phyloP scores from a whole-genome alignment of 768 basidiomycete species.

The Lentinus brumalis region DNA sequence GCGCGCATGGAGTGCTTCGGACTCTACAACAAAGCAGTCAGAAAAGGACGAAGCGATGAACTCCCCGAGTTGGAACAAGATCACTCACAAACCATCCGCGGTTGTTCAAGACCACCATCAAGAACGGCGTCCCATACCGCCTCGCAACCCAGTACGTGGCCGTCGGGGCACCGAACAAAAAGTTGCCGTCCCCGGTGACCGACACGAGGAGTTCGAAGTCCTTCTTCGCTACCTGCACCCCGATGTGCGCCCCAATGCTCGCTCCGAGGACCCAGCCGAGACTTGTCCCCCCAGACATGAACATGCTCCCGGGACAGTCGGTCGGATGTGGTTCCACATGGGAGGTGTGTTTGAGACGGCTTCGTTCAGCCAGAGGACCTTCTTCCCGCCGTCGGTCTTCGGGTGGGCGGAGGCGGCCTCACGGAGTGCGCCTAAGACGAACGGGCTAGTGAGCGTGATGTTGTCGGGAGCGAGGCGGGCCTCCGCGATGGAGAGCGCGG shows the following conservation, averaged over 20 bases:
- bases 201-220: conserved; percentile 54
- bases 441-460: conserved; percentile 16
- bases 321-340: conserved; percentile 61
- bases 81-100: conserved; percentile 61
- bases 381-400: conserved; percentile 40
- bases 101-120: conserved; percentile 72
- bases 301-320: conserved; percentile 51
- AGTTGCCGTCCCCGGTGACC: conserved; percentile 73
- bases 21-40: conserved; percentile 36
- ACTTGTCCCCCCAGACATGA: conserved; percentile 64
- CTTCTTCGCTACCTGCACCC: conserved; percentile 32
- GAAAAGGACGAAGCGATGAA: not conserved
- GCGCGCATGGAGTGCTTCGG: conserved; percentile 66
- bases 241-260: conserved; percentile 59
- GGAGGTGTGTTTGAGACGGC: conserved; percentile 56
- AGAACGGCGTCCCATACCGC: conserved; percentile 61
- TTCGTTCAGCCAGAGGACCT: conserved; percentile 60
- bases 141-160: conserved; percentile 75
- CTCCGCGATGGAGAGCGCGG: conserved; percentile 24
- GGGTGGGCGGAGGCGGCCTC: conserved; percentile 35
- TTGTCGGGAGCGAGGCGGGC: conserved; percentile 10
- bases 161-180: conserved; percentile 64
- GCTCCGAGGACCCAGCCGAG: conserved; percentile 72
- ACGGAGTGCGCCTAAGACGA: conserved; percentile 50
- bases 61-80: not conserved